Conservation (phyloP, 139 green algal species). For the Micromonas pusilla region DNA sequence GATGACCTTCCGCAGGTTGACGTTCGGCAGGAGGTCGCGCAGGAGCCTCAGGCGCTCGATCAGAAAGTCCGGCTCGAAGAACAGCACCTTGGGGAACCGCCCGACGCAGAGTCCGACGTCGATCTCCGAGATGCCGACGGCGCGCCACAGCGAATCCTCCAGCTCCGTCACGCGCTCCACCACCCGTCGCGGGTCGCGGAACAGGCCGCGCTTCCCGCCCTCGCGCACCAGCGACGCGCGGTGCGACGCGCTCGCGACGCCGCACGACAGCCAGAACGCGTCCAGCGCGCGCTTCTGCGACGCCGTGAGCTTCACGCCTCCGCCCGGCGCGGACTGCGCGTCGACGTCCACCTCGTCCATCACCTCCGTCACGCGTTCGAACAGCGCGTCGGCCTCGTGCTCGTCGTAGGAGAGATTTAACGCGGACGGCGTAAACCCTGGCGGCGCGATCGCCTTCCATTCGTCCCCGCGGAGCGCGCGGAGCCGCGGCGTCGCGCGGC, state of each 20-base stretch:
- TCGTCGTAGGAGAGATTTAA: neutral
- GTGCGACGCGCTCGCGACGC: neutral
- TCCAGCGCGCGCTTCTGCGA: neutral
- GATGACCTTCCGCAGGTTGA: neutral
- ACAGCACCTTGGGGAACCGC: neutral
- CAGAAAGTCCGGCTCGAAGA: slow-evolving; percentile 5
- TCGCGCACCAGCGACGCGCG: neutral
- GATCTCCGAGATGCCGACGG: neutral
- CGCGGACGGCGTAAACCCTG: too few relatives aligned
- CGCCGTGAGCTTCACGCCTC: neutral
- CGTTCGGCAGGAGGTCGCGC: neutral
- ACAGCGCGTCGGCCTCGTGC: neutral
- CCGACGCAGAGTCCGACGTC: neutral
- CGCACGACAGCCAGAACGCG: neutral
- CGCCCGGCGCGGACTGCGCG: neutral
- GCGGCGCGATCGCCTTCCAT: too few relatives aligned
- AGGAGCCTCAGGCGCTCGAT: neutral
- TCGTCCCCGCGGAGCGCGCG: neutral
- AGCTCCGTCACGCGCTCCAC: neutral
- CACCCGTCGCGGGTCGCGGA: neutral
- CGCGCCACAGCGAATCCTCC: slow-evolving; percentile 5
- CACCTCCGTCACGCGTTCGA: neutral
- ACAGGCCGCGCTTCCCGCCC: neutral
- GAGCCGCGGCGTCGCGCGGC: neutral
- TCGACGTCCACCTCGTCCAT: neutral